A percentile compares a stretch with the other conserved stretches of the same genome.
Conservation (phyloP, 1,139 yeast species). For the Pichia sorboxylosa region DNA sequence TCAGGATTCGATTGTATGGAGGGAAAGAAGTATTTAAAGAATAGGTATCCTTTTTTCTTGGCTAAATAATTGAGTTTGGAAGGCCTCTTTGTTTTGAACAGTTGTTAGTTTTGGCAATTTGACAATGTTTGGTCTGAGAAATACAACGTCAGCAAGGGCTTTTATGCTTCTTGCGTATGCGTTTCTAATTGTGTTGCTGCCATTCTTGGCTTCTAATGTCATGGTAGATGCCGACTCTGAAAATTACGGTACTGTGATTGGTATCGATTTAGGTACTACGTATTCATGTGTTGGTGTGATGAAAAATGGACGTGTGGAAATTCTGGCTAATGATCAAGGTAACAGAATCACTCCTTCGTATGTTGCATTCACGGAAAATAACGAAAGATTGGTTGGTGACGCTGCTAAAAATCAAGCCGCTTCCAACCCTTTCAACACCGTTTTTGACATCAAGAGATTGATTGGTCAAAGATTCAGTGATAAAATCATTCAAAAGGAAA, state of each 20-base stretch:
- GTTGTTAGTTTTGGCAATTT: no score
- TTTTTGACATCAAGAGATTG: conserved; percentile 78
- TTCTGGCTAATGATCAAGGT: conserved; percentile 91
- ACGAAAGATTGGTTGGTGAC: conserved; percentile 86
- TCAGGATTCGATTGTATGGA: no score
- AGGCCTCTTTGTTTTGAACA: no score
- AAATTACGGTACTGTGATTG: conserved; percentile 68
- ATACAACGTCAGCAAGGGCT: no score
- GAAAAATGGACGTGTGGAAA: conserved; percentile 86
- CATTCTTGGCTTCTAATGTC: conserved; percentile 33
- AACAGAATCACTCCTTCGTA: conserved; percentile 89
- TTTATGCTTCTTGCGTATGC: conserved; percentile 39
- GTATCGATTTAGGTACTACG: conserved; percentile 83
- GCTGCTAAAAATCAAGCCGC: conserved; percentile 93
- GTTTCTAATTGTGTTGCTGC: conserved; percentile 45
- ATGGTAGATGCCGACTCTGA: conserved; percentile 37
- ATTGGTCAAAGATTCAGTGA: conserved; percentile 73
- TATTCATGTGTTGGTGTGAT: conserved; percentile 92
- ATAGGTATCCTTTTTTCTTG: no score
- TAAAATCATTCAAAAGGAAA: conserved; percentile 67
- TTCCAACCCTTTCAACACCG: conserved; percentile 64
- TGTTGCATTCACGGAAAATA: conserved; percentile 62
- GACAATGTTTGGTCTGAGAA: no score
- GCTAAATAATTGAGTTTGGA: no score
- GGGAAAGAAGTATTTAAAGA: no score